phyloP scores from a whole-genome alignment of 192 early-diverging fungal species.

The Thamnidium elegans region DNA sequence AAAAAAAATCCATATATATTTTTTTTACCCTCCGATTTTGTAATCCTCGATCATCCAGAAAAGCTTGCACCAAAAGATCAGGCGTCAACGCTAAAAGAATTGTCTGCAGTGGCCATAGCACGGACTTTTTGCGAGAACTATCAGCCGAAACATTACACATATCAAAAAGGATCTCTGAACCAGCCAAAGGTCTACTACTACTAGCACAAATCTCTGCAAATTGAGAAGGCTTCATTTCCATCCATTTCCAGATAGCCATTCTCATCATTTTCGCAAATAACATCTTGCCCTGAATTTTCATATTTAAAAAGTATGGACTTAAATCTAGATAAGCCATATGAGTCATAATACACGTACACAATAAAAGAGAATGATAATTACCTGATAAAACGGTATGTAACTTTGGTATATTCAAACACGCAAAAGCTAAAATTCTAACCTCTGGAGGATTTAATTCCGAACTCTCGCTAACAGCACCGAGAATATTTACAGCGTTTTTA shows the following conservation, averaged over 20 bases:
- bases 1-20: background rate
- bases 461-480: constrained; percentile 16
- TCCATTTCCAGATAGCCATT: constrained; percentile 89
- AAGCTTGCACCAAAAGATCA: constrained; percentile 67
- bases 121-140: constrained; percentile 59
- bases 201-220: constrained; percentile 72
- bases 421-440: constrained; percentile 17
- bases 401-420: constrained; percentile 38
- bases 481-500: constrained; percentile 37
- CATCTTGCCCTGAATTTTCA: constrained; percentile 66
- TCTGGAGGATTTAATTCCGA: constrained; percentile 15
- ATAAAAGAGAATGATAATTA: constrained; percentile 27
- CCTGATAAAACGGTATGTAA: constrained; percentile 55
- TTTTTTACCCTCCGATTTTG: constrained; percentile 26
- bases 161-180: constrained; percentile 75
- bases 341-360: background rate
- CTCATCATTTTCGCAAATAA: constrained; percentile 70
- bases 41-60: constrained; percentile 39
- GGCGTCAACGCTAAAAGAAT: constrained; percentile 85
- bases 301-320: constrained; percentile 50
- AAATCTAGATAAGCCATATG: constrained; percentile 34
- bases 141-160: constrained; percentile 54
- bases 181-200: constrained; percentile 49
- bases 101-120: constrained; percentile 83
- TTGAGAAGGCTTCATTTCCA: constrained; percentile 75